These are phyloP conservation scores for Penicillium sclerotiorum DNA, from an alignment of 2,329 filamentous ascomycete species.

Conservation along the genomic window DNA sequence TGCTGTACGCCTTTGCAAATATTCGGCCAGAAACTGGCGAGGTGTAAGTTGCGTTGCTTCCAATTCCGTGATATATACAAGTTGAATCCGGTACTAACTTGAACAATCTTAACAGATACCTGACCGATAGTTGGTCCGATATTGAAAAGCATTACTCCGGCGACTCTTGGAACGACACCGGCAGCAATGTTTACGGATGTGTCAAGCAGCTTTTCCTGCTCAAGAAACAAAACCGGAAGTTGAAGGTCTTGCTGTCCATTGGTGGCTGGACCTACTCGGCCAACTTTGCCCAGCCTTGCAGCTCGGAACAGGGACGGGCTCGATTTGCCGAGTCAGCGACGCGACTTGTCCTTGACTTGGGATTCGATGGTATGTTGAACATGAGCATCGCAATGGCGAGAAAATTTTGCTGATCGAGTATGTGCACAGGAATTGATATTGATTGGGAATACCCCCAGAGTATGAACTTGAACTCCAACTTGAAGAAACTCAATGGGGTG, in stretches of 20 bases:
- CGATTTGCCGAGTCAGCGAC: conserved; percentile 71
- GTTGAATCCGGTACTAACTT: background rate
- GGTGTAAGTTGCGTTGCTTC: conserved; percentile 67
- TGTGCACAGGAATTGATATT: conserved; percentile 42
- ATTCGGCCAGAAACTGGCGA: conserved; percentile 74
- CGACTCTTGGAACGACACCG: conserved; percentile 68
- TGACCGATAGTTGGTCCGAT: conserved; percentile 72
- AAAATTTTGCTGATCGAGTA: background rate
- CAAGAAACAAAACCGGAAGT: conserved; percentile 73
- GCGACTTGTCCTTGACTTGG: conserved; percentile 72
- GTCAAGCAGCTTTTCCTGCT: conserved; percentile 74
- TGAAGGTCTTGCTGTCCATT: conserved; percentile 81
- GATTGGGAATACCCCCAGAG: conserved; percentile 53
- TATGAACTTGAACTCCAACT: conserved; percentile 14
- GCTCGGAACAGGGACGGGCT: conserved; percentile 59
- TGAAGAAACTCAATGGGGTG: background rate
- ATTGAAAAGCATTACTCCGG: conserved; percentile 67
- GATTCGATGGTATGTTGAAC: conserved; percentile 56
- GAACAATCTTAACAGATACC: conserved; percentile 38
- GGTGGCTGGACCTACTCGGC: conserved; percentile 77
- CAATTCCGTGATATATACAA: no score
- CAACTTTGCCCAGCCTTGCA: conserved; percentile 72
- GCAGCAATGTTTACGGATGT: conserved; percentile 74
- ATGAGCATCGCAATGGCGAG: background rate
- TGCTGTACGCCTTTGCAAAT: conserved; percentile 92